Percentiles rank a stretch among this genome's conserved stretches.
phyloP scores from a whole-genome alignment of 2,329 filamentous ascomycete genomes.

The Penicillium corylophilum region DNA sequence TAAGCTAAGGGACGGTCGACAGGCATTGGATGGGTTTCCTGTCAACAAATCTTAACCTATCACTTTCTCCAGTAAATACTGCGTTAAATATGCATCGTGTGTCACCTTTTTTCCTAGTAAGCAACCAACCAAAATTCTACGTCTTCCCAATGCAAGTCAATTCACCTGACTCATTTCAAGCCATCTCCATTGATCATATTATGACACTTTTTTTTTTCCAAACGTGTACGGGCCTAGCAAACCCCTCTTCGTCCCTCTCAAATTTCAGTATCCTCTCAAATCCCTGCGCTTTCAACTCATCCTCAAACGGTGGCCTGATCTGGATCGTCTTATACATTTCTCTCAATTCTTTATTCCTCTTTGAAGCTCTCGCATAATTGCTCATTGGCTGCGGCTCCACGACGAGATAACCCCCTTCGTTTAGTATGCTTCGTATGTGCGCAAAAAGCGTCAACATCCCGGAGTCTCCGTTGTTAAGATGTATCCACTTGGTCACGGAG shows the following conservation, averaged over 20 bases:
- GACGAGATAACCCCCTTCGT: constrained; percentile 26
- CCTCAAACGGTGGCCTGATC: constrained; percentile 23
- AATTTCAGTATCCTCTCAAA: constrained; percentile 24
- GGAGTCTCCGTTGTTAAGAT: constrained; percentile 26
- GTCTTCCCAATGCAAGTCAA: no score
- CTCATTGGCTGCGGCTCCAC: constrained; percentile 28
- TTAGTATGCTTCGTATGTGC: constrained; percentile 22
- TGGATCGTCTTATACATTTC: constrained; percentile 26
- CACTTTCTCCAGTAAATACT: no score
- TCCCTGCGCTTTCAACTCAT: constrained; percentile 22
- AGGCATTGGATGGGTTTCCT: no score
- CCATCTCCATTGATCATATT: background rate
- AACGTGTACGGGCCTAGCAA: constrained; percentile 27
- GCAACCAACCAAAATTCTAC: no score
- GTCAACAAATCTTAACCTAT: no score
- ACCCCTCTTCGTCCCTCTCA: constrained; percentile 26
- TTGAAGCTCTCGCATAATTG: constrained; percentile 27
- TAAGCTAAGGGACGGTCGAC: no score
- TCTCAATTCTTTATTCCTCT: constrained; percentile 27
- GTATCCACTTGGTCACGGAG: constrained; percentile 27
- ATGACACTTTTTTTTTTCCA: constrained; percentile 20
- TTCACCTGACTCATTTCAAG: background rate
- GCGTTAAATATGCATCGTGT: no score
- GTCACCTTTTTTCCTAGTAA: no score
- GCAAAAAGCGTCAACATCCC: constrained; percentile 23